Percentiles rank a stretch among this genome's conserved stretches.
Conservation (phyloP, 345 rosid species). For the Salix koriyanagi region DNA sequence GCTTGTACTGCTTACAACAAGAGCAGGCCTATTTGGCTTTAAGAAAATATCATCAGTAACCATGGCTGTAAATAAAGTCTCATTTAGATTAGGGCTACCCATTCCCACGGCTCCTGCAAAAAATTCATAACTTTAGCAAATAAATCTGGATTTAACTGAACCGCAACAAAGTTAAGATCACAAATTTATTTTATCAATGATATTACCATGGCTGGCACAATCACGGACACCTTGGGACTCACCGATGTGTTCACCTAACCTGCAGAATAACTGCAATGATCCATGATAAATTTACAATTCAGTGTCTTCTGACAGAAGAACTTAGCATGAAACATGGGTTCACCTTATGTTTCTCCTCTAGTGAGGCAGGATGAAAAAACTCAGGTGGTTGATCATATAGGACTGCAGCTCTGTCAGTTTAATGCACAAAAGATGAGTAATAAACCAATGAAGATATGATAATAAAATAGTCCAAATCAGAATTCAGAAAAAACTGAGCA, state of each 20-base stretch:
- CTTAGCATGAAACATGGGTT: conserved; percentile 15
- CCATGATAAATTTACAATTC: conserved; percentile 3
- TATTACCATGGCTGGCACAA: conserved; percentile 59
- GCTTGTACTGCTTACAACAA: conserved; percentile 96
- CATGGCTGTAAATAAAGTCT: conserved; percentile 59
- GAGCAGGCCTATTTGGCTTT: conserved; percentile 79
- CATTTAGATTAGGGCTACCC: conserved; percentile 32
- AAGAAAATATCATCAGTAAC: conserved; percentile 35
- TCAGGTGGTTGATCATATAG: conserved; percentile 96
- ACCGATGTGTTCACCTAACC: conserved; percentile 52
- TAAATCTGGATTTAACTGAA: neutral
- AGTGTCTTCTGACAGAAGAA: neutral
- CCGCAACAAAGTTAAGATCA: neutral
- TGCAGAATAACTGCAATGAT: conserved; percentile 68
- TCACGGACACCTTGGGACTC: conserved; percentile 55
- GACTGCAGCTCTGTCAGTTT: conserved; percentile 58
- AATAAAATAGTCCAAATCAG: neutral
- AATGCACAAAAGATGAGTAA: conserved; percentile 4
- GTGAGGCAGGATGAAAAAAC: conserved; percentile 68
- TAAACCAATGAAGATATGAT: conserved; percentile 2
- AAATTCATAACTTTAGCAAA: neutral
- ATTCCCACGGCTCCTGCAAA: conserved; percentile 24
- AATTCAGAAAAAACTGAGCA: conserved; percentile 17
- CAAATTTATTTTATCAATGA: neutral
- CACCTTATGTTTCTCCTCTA: conserved; percentile 82